These are phyloP conservation scores for Diaporthe citri DNA, from an alignment of 2,329 filamentous ascomycete genomes.

Conservation along the genomic window DNA sequence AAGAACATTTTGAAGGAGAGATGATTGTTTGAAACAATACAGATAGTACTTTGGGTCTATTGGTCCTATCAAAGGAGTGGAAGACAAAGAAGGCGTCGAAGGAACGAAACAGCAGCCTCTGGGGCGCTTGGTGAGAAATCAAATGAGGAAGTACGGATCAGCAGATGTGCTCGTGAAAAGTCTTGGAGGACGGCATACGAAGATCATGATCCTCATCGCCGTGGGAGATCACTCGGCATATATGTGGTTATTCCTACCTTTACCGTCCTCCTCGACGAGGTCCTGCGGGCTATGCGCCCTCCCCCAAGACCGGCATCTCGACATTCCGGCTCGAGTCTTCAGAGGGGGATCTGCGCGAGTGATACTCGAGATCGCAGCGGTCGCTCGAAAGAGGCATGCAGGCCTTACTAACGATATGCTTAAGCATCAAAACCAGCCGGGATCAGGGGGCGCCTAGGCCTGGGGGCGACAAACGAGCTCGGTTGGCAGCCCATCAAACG, in stretches of 20 bases:
- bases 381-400: conserved; percentile 18
- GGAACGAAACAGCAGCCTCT: conserved; percentile 39
- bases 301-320: conserved; percentile 28
- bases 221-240: conserved; percentile 25
- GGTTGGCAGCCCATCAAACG: conserved; percentile 33
- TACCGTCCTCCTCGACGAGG: neutral
- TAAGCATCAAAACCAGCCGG: conserved; percentile 16
- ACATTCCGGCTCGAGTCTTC: conserved; percentile 32
- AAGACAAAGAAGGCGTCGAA: conserved; percentile 25
- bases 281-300: neutral
- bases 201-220: conserved; percentile 39
- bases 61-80: conserved; percentile 37
- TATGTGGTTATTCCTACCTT: conserved; percentile 17
- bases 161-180: conserved; percentile 26
- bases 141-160: conserved; percentile 8
- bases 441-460: conserved; percentile 24
- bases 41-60: conserved; percentile 10
- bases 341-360: conserved; percentile 27
- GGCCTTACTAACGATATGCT: conserved; percentile 13
- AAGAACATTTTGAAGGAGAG: conserved; percentile 45
- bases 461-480: conserved; percentile 4
- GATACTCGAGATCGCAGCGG: conserved; percentile 15
- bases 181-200: conserved; percentile 33
- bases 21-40: neutral
- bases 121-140: conserved; percentile 34